Percentiles rank a stretch among this genome's conserved stretches.
Conservation (phyloP, 2,329 filamentous ascomycete genomes). For the Colletotrichum sp. region DNA sequence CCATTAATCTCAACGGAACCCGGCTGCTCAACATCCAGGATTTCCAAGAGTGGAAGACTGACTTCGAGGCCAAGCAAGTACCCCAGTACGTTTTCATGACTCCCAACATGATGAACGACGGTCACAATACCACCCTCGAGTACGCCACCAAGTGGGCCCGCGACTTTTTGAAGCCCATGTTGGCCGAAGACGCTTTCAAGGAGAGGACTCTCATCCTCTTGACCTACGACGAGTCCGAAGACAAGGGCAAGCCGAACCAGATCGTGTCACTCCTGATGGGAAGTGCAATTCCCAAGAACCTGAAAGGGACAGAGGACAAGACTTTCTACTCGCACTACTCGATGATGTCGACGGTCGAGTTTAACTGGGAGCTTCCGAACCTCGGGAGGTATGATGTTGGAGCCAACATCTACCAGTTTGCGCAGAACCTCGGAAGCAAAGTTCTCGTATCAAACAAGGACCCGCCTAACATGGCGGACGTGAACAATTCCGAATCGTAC, state of each 20-base stretch:
- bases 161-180: conserved; percentile 57
- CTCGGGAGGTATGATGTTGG: conserved; percentile 48
- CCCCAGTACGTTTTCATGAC: conserved; percentile 71
- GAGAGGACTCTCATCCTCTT: conserved; percentile 59
- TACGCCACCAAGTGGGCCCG: conserved; percentile 56
- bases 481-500: conserved; percentile 48
- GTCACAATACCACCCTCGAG: conserved; percentile 63
- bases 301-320: conserved; percentile 55
- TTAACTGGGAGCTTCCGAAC: conserved; percentile 47
- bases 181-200: conserved; percentile 56
- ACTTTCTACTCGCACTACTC: conserved; percentile 54
- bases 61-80: conserved; percentile 58
- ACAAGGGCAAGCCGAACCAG: conserved; percentile 56
- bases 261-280: conserved; percentile 61
- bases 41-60: conserved; percentile 64
- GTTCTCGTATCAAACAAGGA: conserved; percentile 39
- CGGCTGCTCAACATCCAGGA: conserved; percentile 67
- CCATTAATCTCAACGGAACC: conserved; percentile 39
- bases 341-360: conserved; percentile 44
- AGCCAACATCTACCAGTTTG: conserved; percentile 45
- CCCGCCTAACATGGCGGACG: conserved; percentile 35
- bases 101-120: conserved; percentile 70
- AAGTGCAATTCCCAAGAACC: conserved; percentile 51
- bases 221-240: conserved; percentile 64
- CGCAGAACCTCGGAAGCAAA: conserved; percentile 34